Base-by-base conservation (phyloP, 164 flowering plant genomes). In the Aristolochia contorta region DNA sequence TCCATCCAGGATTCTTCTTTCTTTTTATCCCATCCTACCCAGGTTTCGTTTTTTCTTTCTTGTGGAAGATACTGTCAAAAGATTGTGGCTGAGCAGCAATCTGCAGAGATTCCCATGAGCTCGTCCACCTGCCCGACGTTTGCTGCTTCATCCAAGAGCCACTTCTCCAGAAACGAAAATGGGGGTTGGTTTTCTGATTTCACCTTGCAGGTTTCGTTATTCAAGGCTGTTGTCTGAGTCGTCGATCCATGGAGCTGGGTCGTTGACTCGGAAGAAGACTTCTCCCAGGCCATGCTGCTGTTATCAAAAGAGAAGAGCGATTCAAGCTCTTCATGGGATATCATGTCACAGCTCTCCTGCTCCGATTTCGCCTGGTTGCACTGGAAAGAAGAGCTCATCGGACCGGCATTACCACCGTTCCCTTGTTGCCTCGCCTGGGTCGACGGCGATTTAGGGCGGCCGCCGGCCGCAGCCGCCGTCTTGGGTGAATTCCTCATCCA, bases 401-500 rank as follows among this genome's bases (percentile, higher is more conserved):
- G 51, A 13, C 5, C 69, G 20, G 9, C 47, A 19, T 27, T 33
- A n/a, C 24, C 59, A 14, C 43, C 33, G 54, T 53, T 20, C 56
- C 41, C 41, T 6, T 61, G 47, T 12, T 41, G 25, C 43, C 41
- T 57, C 56, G 43, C 61, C 47, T 53, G 55, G n/a, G n/a, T n/a
- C n/a, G 21, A 21, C 3, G 32, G 15, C 6, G 22, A 18, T 24
- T 21, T 54, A 45, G 20, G 46, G 43, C 19, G 45, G 24, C 2
- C 2, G 30, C 3, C 30, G 3, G 5, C 30, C 30, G 30, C 30
- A 27, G 30, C 30, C 5, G 30, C 30, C 3, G 59, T 13, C 67
- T 70, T 72, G 30, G 86, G 82, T 12, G 91, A 80, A 21, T 87
- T 69, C 61, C 81, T 87, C 93, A 87, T 86, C 96, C 96, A 91